A percentile compares a stretch with the other conserved stretches of the same genome.
Evolutionary conservation across 768 basidiomycete species (phyloP).

Genomic region (Strobilomyces echinocephalus): DNA sequence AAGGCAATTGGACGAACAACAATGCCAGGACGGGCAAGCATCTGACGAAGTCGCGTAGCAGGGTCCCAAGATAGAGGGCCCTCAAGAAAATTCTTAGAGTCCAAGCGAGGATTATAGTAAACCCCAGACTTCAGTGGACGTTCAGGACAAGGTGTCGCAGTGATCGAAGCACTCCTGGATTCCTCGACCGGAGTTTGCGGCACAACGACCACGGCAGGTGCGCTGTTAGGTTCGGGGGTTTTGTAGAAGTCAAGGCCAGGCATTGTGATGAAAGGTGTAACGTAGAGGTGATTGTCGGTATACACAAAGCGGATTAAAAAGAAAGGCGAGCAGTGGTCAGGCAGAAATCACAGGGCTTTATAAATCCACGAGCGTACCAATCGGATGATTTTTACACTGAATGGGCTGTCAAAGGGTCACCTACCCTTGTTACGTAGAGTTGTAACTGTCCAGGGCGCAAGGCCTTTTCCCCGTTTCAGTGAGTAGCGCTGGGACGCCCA

Average conservation of each 20-base stretch:
- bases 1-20: slow-evolving; percentile 45
- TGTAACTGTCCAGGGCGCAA: slow-evolving; percentile 8
- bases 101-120: slow-evolving; percentile 66
- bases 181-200: slow-evolving; percentile 7
- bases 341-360: slow-evolving; percentile 11
- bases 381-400: slow-evolving; percentile 12
- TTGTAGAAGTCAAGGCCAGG: slow-evolving; percentile 34
- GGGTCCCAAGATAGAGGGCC: slow-evolving; percentile 67
- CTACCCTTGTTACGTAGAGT: slow-evolving; percentile 20
- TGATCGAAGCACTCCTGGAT: background rate
- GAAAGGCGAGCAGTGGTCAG: background rate
- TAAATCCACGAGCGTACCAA: slow-evolving; percentile 13
- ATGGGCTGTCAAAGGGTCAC: slow-evolving; percentile 19
- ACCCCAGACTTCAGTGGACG: slow-evolving; percentile 17
- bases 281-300: slow-evolving; percentile 8
- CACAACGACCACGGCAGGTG: background rate
- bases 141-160: slow-evolving; percentile 9
- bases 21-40: slow-evolving; percentile 69
- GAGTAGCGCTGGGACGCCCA: slow-evolving; percentile 3
- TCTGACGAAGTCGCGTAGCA: slow-evolving; percentile 65
- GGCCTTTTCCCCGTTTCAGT: slow-evolving; percentile 8
- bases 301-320: slow-evolving; percentile 22
- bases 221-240: slow-evolving; percentile 2
- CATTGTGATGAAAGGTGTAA: slow-evolving; percentile 21
- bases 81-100: slow-evolving; percentile 63